Evolutionary conservation across 768 basidiomycete genomes (phyloP), one percentile per base, ranked within the genome.

Genomic region (Trametes elegans): DNA sequence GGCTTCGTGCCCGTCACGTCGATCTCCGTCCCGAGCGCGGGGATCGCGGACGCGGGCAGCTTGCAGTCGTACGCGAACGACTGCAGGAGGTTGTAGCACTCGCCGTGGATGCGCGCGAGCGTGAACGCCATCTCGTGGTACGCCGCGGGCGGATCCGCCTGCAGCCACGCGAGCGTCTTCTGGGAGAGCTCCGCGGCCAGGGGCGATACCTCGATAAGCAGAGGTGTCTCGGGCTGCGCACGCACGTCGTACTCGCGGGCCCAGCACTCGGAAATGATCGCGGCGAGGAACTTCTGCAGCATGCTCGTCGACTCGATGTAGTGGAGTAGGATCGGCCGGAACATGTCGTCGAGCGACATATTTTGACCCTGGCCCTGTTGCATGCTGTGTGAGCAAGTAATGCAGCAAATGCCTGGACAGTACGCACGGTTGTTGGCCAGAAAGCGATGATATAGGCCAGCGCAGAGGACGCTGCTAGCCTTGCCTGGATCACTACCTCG

Each of bases 231-330:
- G 7, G 71, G 55, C 21, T 44, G 55, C 0, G 71, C 60, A 11
- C 66, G 67, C 19, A 41, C 55, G 19, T 79, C 79, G 59, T 82
- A 78, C 39, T 80, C 76, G 8, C 73, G 73, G 5, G 94, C 91
- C 97, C 95, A 98, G 74, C 98, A 93, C 69, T 96, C 92, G 0
- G 93, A 74, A 54, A 98, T 79, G 44, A 90, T 80, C 16, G 92
- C 87, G n/a, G 87, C 75, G 38, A 98, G 71, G 66, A 93, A 85
- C 60, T 89, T 89, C 66, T 97, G 95, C 14, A 98, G 79, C 81
- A 95, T 95, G 65, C 92, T 94, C 6, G 87, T 81, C 2, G 96
- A 95, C 43, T 86, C 81, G 64, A 93, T 73, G 62, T 97, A 93
- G 66, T 91, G 86, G 5, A 79, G 59, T 7, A 98, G 78, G 44